Evolutionary conservation across 768 basidiomycete species (phyloP), one percentile per base, ranked within the genome.

Genomic region (Asterophora lycoperdoides): DNA sequence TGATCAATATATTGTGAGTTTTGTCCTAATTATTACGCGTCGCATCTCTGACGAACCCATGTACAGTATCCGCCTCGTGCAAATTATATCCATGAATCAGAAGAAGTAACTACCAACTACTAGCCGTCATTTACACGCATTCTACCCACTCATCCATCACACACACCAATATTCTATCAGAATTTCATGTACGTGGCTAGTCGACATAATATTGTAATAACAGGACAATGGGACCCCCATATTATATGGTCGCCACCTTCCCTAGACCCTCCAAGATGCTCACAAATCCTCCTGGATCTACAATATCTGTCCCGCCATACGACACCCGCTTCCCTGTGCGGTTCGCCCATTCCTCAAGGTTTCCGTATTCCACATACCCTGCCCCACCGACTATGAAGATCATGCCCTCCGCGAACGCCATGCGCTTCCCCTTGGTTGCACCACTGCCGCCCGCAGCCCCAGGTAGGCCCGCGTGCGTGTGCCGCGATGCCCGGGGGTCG

Each of bases 341-440:
- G 44, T 67, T 70, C 3, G 90, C 89, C 93, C 94, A 96, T 67
- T 98, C 95, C 65, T 88, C 83, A 51, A 99, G 68, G 64, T 98
- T 98, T 4, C 93, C 93, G 57, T 94, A 97, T 69, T 99, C 96
- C 44, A 98, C 93, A 60, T 97, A 95, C 13, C 93, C 89, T 4
- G 93, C 96, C 1, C 96, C 96, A 7, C 96, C 96, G 2, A 99
- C 94, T 26, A 97, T 73, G 57, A 99, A 99, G 3, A 99, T 86
- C 60, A 90, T 81, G 11, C 89, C 85, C 53, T 98, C 95, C 3
- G 76, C 70, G 64, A 94, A 97, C 13, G 87, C 84, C 89, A 85
- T 89, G 54, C 75, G 62, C 59, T 67, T 66, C 56, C 76, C 53
- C 64, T 71, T 54, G 43, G 60, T 61, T 14, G 60, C 56, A 30